phyloP scores from a whole-genome alignment of 2,329 filamentous ascomycete genomes.

The Cercospora sesami region DNA sequence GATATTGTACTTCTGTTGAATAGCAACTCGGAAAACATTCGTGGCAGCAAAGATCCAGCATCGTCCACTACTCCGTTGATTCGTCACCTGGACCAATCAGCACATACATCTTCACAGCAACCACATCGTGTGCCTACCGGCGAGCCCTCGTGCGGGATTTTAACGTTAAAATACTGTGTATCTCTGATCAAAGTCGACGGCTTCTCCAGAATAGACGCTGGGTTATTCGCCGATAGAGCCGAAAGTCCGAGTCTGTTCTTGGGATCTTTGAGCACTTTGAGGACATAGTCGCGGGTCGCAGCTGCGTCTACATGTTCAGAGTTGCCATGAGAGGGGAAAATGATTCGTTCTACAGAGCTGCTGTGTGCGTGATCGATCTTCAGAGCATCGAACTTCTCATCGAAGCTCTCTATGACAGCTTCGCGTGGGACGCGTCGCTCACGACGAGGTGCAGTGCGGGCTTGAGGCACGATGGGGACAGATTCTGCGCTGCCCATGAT shows the following conservation, averaged over 20 bases:
- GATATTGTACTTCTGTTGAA: conserved; percentile 80
- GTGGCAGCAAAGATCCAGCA: conserved; percentile 92
- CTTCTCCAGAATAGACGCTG: conserved; percentile 65
- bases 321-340: conserved; percentile 27
- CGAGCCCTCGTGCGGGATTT: conserved; percentile 75
- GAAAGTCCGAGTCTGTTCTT: conserved; percentile 71
- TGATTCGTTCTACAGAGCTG: conserved; percentile 15
- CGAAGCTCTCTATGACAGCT: conserved; percentile 28
- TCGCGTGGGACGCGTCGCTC: conserved; percentile 21
- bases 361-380: conserved; percentile 31
- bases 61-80: conserved; percentile 76
- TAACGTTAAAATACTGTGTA: conserved; percentile 79
- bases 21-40: conserved; percentile 85
- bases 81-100: conserved; percentile 59
- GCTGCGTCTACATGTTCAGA: conserved; percentile 34
- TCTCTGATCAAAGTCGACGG: conserved; percentile 64
- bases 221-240: conserved; percentile 68
- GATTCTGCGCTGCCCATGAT: conserved; percentile 33
- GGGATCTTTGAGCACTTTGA: conserved; percentile 38
- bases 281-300: conserved; percentile 37
- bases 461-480: conserved; percentile 21
- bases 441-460: conserved; percentile 20
- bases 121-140: conserved; percentile 46
- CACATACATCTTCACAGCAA: not conserved
- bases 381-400: conserved; percentile 41